Base-by-base conservation (phyloP, 1,284 basidiomycete species). In the Volvariella volvacea region DNA sequence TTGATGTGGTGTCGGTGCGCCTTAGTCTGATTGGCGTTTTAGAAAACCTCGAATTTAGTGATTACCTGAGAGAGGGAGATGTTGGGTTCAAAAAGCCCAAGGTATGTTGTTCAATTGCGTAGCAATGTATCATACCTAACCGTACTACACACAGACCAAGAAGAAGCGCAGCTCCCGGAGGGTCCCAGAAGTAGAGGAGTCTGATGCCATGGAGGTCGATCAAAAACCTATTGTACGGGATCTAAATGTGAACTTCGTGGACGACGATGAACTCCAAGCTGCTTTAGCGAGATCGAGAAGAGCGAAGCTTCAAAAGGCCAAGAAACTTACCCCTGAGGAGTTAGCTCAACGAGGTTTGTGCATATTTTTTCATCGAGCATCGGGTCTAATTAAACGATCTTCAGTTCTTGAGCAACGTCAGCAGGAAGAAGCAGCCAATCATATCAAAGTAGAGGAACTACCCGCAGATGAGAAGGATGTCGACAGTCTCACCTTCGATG, bases 181-280 rank as follows among this genome's bases (percentile, higher is more conserved):
- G 47, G 76, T 73, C 21, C 80, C 81, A 33, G 73, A 73, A 16
- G 81, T 83, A 25, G 70, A 72, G n/a, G 84, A 86, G 32, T 67
- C 66, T 21, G 72, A 80, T 52, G 69, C 65, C 48, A 93, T 94
- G 88, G 79, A 88, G 40, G 76, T 92, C 48, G 92, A 92, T 55
- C 70, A 78, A 52, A 80, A 77, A 52, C 76, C 80, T 39, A 65
- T 78, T 50, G 64, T 76, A 41, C 71, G 83, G 55, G 80, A 92
- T 61, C 70, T 85, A 45, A 81, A 92, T 55, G 74, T 75, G 49
- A 95, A 97, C 66, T 88, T 98, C 62, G 86, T 99, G 51, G 96
- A 99, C 66, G 96, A 99, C 62, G 96, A 99, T 63, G 96, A 99
- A 58, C 76, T 99, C 31, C 93, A 97, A 71, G 90, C 90, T 25